Conservation (phyloP, 169 alveolate species). For the Hepatocystis sp. region DNA sequence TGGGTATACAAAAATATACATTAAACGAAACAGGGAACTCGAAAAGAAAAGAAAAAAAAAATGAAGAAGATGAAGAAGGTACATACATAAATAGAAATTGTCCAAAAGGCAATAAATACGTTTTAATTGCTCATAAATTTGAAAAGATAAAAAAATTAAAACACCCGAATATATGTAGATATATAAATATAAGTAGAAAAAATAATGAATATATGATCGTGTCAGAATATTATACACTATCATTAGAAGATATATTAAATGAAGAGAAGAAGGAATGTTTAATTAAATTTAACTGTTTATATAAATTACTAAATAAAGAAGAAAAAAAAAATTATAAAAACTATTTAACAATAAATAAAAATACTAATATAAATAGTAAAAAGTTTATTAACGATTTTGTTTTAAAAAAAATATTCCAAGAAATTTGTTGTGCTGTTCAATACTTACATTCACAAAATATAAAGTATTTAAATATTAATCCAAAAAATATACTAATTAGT, state of each 20-base stretch:
- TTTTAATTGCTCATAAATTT: constrained; percentile 22
- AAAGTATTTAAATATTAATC: constrained; percentile 3
- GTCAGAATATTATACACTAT: constrained; percentile 40
- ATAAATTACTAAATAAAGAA: neutral
- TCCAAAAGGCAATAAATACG: constrained; percentile 1
- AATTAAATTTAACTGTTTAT: constrained; percentile 24
- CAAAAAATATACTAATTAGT: constrained; percentile 22
- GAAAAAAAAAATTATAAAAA: neutral
- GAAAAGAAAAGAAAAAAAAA: neutral
- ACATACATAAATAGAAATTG: neutral
- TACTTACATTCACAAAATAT: constrained; percentile 22
- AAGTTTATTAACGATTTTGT: constrained; percentile 9
- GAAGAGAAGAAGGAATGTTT: constrained; percentile 8
- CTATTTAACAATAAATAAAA: neutral
- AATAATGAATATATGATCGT: constrained; percentile 17
- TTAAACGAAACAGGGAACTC: neutral
- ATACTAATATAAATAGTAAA: neutral
- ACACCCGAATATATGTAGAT: constrained; percentile 62
- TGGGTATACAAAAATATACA: constrained; percentile 51
- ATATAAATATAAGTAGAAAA: constrained; percentile 25
- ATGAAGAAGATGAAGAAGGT: neutral
- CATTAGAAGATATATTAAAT: constrained; percentile 29
- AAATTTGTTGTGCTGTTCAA: constrained; percentile 30
- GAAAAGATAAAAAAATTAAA: constrained; percentile 33
- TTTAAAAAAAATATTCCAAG: constrained; percentile 14